Conservation (phyloP, 805 yeast genomes). For the Sugiyamaella americana region DNA sequence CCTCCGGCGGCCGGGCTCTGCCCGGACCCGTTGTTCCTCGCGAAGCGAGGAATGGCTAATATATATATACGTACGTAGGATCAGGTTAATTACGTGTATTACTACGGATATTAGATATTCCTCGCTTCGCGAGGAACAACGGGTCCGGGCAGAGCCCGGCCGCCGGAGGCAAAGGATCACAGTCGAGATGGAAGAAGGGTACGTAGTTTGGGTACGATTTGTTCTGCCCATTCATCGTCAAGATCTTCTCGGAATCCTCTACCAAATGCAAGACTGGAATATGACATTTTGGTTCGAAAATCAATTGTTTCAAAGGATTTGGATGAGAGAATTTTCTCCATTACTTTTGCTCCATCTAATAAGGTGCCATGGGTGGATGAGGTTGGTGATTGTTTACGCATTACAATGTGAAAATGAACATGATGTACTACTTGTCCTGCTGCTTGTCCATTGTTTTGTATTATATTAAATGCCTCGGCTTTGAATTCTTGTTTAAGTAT, state of each 20-base stretch:
- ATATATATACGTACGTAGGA: too few species aligned
- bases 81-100: too few species aligned
- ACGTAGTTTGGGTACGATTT: slow-evolving; percentile 6
- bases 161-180: neutral
- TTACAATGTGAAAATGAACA: slow-evolving; percentile 85
- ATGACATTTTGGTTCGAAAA: slow-evolving; percentile 18
- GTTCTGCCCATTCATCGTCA: slow-evolving; percentile 20
- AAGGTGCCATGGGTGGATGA: neutral
- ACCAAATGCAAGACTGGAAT: slow-evolving; percentile 27
- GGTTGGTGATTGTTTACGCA: slow-evolving; percentile 38
- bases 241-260: slow-evolving; percentile 31
- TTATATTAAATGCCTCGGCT: slow-evolving; percentile 30
- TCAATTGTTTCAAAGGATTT: neutral
- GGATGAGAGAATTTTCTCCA: neutral
- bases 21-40: too few species aligned
- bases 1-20: too few species aligned
- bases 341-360: neutral
- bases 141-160: neutral
- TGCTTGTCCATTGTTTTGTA: slow-evolving; percentile 62
- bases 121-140: neutral
- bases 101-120: too few species aligned
- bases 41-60: too few species aligned
- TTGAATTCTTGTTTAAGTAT: slow-evolving; percentile 22
- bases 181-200: neutral
- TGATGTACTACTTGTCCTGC: slow-evolving; percentile 94